Evolutionary conservation across 1,284 basidiomycete genomes (phyloP).

Genomic region (Malassezia japonica): DNA sequence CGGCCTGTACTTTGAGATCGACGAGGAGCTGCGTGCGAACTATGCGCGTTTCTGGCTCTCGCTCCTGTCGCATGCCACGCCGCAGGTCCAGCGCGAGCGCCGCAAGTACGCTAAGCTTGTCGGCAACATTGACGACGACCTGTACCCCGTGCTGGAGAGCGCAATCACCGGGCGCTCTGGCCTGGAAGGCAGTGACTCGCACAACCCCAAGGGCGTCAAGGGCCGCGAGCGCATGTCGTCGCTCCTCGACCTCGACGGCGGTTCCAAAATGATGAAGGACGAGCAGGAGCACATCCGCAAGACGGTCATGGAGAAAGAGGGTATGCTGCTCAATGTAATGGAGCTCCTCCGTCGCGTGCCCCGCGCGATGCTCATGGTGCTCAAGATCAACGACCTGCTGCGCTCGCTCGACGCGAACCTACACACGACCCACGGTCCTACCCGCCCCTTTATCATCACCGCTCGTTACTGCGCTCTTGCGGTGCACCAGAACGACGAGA

Average conservation of each 20-base stretch:
- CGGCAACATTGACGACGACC: slow-evolving; percentile 44
- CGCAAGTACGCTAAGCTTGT: slow-evolving; percentile 40
- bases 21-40: slow-evolving; percentile 37
- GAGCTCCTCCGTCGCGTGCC: slow-evolving; percentile 41
- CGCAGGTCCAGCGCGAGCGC: slow-evolving; percentile 31
- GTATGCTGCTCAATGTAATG: slow-evolving; percentile 38
- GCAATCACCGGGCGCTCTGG: slow-evolving; percentile 46
- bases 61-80: slow-evolving; percentile 36
- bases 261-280: slow-evolving; percentile 28
- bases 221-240: slow-evolving; percentile 29
- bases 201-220: slow-evolving; percentile 40
- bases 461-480: slow-evolving; percentile 79
- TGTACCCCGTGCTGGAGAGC: slow-evolving; percentile 46
- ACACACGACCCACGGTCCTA: slow-evolving; percentile 53
- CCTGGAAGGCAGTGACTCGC: slow-evolving; percentile 42
- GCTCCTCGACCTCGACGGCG: slow-evolving; percentile 36
- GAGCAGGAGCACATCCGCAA: slow-evolving; percentile 48
- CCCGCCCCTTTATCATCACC: slow-evolving; percentile 65
- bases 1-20: slow-evolving; percentile 47
- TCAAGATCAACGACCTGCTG: slow-evolving; percentile 47
- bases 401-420: slow-evolving; percentile 55
- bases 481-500: slow-evolving; percentile 68
- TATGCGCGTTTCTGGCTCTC: slow-evolving; percentile 47
- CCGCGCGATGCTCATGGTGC: slow-evolving; percentile 46
- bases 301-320: slow-evolving; percentile 47